Evolutionary conservation across 2,329 filamentous ascomycete genomes (phyloP), one percentile per base, ranked within the genome.

Genomic region (Leptographium wingfieldii): DNA sequence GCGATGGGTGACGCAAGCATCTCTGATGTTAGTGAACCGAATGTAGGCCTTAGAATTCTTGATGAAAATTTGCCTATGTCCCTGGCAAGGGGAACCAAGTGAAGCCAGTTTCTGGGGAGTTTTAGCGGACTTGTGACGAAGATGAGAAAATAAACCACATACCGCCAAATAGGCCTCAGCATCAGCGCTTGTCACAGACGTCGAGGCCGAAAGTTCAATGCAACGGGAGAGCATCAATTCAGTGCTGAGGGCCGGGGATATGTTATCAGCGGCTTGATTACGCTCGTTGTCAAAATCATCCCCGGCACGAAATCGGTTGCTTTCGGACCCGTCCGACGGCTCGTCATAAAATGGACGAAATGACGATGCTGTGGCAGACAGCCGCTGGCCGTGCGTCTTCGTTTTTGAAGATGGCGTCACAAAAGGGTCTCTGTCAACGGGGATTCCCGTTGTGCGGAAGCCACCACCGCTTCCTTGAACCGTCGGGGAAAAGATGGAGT

Each of bases 351-450:
- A 71, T 6, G 85, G 85, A 19, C 77, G 80, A 65, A 88, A 88
- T 1, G 77, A 68, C 1, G 80, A 81, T 1, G 85, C 84, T 7
- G 80, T 85, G 1, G 86, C 82, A 4, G 85, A 88, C 27, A 89
- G 72, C 64, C 81, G 79, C 61, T 74, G 76, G 38, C 40, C 43
- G 55, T 74, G 71, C 3, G 9, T 19, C 66, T 68, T 63, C 53
- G 64, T 66, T 19, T 68, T 61, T 19, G 66, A 66, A 22, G 69
- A 65, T 51, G 69, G 69, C 2, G 76, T 78, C 40, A 80, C 67
- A 62, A 85, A 85, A 0, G 83, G 82, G 61, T 85, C 81, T 59
- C 74, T 77, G 57, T 78, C 76, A 1, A 66, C 66, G 9, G 67
- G 64, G 6, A 66, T 62, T 61, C 22, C 65, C 61, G 49, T 65